Conservation (phyloP, 192 early-diverging fungal genomes). For the Coemansia sp. region DNA sequence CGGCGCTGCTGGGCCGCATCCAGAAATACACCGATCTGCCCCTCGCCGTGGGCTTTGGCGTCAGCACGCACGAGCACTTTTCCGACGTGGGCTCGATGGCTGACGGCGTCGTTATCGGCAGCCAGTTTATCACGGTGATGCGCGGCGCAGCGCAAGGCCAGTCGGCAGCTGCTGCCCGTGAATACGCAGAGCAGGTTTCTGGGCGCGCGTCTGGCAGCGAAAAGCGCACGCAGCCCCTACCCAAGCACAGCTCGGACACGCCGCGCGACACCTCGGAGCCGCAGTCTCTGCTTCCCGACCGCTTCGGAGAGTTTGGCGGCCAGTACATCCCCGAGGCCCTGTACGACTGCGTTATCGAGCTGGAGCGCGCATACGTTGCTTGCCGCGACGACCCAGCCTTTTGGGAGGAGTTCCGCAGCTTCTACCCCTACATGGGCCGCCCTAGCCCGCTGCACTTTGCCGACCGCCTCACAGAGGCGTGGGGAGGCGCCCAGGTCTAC, state of each 20-base stretch:
- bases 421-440: slow-evolving; percentile 90
- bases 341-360: slow-evolving; percentile 87
- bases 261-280: slow-evolving; percentile 16
- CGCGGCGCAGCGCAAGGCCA: slow-evolving; percentile 56
- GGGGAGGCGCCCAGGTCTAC: slow-evolving; percentile 90
- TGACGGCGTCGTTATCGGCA: slow-evolving; percentile 96
- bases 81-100: slow-evolving; percentile 75
- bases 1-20: slow-evolving; percentile 71
- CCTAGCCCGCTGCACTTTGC: slow-evolving; percentile 87
- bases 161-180: slow-evolving; percentile 45
- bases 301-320: slow-evolving; percentile 95
- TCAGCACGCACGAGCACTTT: slow-evolving; percentile 87
- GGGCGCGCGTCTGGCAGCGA: slow-evolving; percentile 31
- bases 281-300: slow-evolving; percentile 63
- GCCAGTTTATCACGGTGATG: slow-evolving; percentile 80
- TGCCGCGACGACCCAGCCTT: slow-evolving; percentile 87
- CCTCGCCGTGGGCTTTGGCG: slow-evolving; percentile 97
- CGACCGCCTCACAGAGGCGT: slow-evolving; percentile 71
- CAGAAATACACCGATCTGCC: slow-evolving; percentile 75
- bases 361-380: slow-evolving; percentile 78
- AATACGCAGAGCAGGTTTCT: slow-evolving; percentile 58
- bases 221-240: slow-evolving; percentile 27
- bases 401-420: slow-evolving; percentile 85
- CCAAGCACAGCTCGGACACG: slow-evolving; percentile 10
- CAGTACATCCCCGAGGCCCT: slow-evolving; percentile 98